These are phyloP conservation scores for Thalassia testudinum DNA, from an alignment of 116 monocot species.

Conservation along the genomic window DNA sequence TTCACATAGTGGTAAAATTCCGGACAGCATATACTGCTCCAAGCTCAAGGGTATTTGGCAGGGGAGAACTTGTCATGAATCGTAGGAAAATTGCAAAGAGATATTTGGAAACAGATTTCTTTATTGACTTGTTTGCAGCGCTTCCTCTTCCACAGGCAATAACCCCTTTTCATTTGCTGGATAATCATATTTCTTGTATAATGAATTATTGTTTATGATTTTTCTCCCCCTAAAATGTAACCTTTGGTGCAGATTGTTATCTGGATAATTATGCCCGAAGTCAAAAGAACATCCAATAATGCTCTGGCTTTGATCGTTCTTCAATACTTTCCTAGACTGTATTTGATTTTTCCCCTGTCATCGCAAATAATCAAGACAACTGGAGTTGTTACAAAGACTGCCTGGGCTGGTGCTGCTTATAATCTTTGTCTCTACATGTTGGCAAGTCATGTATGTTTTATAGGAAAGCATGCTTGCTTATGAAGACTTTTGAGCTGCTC, in stretches of 20 bases:
- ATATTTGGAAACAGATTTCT: slow-evolving; percentile 66
- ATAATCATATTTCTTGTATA: too few relatives aligned
- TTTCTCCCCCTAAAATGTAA: too few relatives aligned
- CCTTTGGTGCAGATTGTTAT: slow-evolving; percentile 53
- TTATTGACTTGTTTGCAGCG: slow-evolving; percentile 55
- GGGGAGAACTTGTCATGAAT: slow-evolving; percentile 86
- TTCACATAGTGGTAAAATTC: slow-evolving; percentile 79
- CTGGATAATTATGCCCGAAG: slow-evolving; percentile 62
- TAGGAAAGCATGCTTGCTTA: slow-evolving; percentile 30
- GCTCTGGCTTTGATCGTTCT: slow-evolving; percentile 72
- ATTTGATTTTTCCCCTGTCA: slow-evolving; percentile 91
- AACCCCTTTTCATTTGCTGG: neutral
- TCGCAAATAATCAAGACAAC: slow-evolving; percentile 67
- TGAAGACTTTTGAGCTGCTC: neutral
- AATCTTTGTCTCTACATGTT: slow-evolving; percentile 90
- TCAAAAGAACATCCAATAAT: slow-evolving; percentile 35
- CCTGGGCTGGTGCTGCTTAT: slow-evolving; percentile 90
- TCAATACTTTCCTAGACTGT: slow-evolving; percentile 86
- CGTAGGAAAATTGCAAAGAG: slow-evolving; percentile 52
- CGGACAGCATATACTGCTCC: slow-evolving; percentile 78
- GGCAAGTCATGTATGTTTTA: slow-evolving; percentile 78
- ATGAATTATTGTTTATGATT: too few relatives aligned
- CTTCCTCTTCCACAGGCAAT: slow-evolving; percentile 88
- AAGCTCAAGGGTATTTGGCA: slow-evolving; percentile 78
- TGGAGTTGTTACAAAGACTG: slow-evolving; percentile 88